These are phyloP conservation scores for Xerocomellus amylosporus DNA, from an alignment of 768 basidiomycete genomes.

Conservation along the genomic window DNA sequence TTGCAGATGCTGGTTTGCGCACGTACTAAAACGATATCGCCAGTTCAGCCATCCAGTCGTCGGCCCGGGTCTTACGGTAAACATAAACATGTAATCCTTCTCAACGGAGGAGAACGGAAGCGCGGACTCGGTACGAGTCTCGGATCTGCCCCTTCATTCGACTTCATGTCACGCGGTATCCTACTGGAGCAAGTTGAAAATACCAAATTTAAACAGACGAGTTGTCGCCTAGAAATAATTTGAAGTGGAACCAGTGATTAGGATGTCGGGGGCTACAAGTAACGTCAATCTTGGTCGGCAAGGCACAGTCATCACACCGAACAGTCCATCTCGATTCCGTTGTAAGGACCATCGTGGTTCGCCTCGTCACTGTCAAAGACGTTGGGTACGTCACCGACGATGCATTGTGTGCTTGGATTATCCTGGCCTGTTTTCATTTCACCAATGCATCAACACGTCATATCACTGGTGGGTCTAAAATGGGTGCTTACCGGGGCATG, in stretches of 20 bases:
- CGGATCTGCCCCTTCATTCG: too few species aligned
- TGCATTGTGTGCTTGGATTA: slow-evolving; percentile 41
- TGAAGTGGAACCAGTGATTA: neutral
- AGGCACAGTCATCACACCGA: neutral
- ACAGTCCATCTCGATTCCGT: slow-evolving; percentile 23
- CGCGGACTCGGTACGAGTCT: too few species aligned
- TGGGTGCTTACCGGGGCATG: slow-evolving; percentile 43
- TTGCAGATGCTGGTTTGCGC: too few species aligned
- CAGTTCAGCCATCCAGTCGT: too few species aligned
- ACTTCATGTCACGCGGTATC: neutral
- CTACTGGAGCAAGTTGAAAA: too few species aligned
- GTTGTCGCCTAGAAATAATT: neutral
- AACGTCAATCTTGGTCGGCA: neutral
- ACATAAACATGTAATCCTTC: too few species aligned
- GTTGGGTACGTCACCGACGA: slow-evolving; percentile 29
- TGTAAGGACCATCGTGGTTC: slow-evolving; percentile 46
- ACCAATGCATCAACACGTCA: too few species aligned
- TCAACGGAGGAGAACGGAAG: too few species aligned
- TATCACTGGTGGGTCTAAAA: neutral
- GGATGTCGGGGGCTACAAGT: neutral
- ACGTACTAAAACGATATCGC: too few species aligned
- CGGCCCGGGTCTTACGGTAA: too few species aligned
- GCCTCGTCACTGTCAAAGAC: slow-evolving; percentile 39
- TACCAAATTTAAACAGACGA: neutral
- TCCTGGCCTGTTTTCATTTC: slow-evolving; percentile 47